Base-by-base conservation (phyloP, 179 eudicot genomes). In the Carnegiea gigantea region DNA sequence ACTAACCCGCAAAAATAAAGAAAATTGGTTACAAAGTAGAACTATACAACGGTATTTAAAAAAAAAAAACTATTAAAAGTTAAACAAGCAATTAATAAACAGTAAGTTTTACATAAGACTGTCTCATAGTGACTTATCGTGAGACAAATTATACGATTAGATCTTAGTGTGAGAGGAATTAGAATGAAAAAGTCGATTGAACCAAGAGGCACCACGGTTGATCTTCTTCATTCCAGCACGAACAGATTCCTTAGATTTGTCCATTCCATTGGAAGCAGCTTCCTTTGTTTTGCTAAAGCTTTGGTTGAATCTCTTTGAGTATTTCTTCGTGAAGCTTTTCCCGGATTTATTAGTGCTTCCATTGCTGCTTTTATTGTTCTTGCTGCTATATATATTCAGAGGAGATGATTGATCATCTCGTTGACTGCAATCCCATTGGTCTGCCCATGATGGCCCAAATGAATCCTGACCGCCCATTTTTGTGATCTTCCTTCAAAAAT, bases 211-310 rank as follows among this genome's bases (percentile, higher is more conserved):
- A 38, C 87, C 80, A 21, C 49, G 79, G 65, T 87, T 89, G 23
- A 85, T 87, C 82, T 86, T 89, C 85, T 64, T 87, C 77, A 86
- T 76, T 6, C 91, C 88, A 11, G 74, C 79, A 17, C 84, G 80
- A 54, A 86, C 87, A 9, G 84, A 83, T 3, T 81, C 87, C 44
- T 86, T 86, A 0, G 88, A 86, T 44, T 81, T 87, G 4, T 84
- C 87, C 36, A 84, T 43, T 4, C 90, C 87, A 18, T 60, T 78
- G 0, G 87, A 82, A 4, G 90, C 84, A 1, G 38, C 88, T 14
- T 85, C 87, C 64, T 86, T 88, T 1, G 88, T 84, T 33, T 86
- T 88, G 78, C 75, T 77, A 21, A 89, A 84, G 70, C 86, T 80
- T 44, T 84, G 73, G 0, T 82, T 81, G 9, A 89, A 70, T 54